A percentile compares a stretch with the other conserved stretches of the same genome.
phyloP scores from a whole-genome alignment of 129 eudicot genomes.

The Lactuca sativa region DNA sequence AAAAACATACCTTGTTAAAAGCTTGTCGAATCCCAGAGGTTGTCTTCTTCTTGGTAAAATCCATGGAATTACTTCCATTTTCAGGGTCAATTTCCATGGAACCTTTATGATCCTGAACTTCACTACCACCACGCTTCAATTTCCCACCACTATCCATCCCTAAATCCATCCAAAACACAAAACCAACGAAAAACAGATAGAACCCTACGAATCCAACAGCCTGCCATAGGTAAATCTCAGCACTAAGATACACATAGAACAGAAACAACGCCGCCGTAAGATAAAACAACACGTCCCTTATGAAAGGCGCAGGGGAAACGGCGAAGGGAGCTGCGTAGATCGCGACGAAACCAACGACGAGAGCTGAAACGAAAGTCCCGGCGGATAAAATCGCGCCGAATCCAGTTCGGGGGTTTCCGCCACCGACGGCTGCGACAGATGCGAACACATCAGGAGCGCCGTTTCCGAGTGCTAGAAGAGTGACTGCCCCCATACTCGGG shows the following conservation, averaged over 20 bases:
- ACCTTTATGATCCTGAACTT: conserved; percentile 22
- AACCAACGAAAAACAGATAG: conserved; percentile 81
- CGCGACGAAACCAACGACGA: conserved; percentile 89
- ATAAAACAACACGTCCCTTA: conserved; percentile 86
- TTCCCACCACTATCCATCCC: conserved; percentile 44
- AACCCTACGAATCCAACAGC: conserved; percentile 90
- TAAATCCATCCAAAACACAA: conserved; percentile 97
- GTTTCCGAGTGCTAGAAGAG: conserved; percentile 79
- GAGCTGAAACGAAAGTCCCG: conserved; percentile 80
- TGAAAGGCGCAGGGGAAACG: conserved; percentile 65
- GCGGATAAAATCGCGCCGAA: conserved; percentile 89
- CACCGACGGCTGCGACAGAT: conserved; percentile 77
- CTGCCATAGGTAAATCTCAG: conserved; percentile 84
- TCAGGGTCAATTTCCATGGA: conserved; percentile 42
- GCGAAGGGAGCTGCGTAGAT: conserved; percentile 78
- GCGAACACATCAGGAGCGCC: conserved; percentile 97
- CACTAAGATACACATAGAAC: conserved; percentile 84
- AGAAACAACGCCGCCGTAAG: conserved; percentile 62
- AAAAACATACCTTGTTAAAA: conserved; percentile 56
- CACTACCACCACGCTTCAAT: conserved; percentile 25
- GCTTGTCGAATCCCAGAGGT: conserved; percentile 27
- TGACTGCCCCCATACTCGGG: conserved; percentile 85
- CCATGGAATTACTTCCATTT: conserved; percentile 34
- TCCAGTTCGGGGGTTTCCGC: conserved; percentile 72
- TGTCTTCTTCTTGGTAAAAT: conserved; percentile 17